These are phyloP conservation scores for Ramularia endophylla DNA, from an alignment of 2,329 filamentous ascomycete genomes.

Conservation along the genomic window DNA sequence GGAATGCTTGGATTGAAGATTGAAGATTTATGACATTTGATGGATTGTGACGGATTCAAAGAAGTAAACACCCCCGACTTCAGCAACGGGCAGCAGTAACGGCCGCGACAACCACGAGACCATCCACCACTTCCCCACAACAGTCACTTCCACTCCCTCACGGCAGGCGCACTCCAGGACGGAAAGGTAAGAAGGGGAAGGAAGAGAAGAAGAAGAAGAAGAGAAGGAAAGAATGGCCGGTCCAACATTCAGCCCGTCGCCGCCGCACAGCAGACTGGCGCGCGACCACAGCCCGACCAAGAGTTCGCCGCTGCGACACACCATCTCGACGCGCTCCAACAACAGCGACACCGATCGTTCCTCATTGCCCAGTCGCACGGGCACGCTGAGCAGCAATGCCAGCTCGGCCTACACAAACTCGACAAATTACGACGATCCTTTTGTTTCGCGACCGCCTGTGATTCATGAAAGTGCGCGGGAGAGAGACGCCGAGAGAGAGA, in stretches of 20 bases:
- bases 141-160: constrained; percentile 32
- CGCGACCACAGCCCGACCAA: constrained; percentile 30
- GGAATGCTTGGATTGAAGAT: no score
- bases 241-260: constrained; percentile 23
- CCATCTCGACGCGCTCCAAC: constrained; percentile 29
- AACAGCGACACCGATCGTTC: constrained; percentile 29
- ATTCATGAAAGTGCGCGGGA: constrained; percentile 21
- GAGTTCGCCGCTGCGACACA: constrained; percentile 30
- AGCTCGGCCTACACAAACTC: constrained; percentile 23
- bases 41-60: no score
- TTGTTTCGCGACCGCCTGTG: constrained; percentile 19
- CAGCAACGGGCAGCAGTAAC: no score
- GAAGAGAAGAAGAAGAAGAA: no score
- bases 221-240: no score
- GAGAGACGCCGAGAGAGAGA: no score
- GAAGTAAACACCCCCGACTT: no score
- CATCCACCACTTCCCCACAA: no score
- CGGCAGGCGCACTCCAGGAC: constrained; percentile 29
- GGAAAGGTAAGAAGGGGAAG: no score
- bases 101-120: no score
- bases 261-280: constrained; percentile 26
- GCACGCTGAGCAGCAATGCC: constrained; percentile 26
- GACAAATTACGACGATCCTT: constrained; percentile 27
- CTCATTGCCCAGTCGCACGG: constrained; percentile 23
- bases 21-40: no score